A percentile compares a stretch with the other conserved stretches of the same genome.
Conservation (phyloP, 306 rosid species). For the Begonia loranthoides region DNA sequence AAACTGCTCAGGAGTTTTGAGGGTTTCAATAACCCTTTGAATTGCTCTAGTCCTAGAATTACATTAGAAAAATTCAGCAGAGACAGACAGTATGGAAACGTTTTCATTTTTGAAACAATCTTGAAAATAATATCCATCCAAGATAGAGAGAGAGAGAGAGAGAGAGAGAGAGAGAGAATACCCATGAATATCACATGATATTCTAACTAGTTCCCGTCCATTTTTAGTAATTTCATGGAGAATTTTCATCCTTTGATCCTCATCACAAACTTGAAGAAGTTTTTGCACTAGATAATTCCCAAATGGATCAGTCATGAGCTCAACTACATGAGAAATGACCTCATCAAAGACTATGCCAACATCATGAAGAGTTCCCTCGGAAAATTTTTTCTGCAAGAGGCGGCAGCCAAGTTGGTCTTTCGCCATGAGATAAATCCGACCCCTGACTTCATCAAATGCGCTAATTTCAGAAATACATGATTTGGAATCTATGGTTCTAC, state of each 20-base stretch:
- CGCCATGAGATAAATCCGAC: constrained; percentile 37
- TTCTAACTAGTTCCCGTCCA: constrained; percentile 26
- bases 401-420: constrained; percentile 55
- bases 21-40: constrained; percentile 55
- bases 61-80: constrained; percentile 7
- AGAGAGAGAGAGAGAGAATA: constrained; percentile 19
- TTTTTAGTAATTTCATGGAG: constrained; percentile 22
- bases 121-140: no score
- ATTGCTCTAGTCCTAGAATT: constrained; percentile 44
- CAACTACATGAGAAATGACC: constrained; percentile 34
- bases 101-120: no score
- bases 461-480: constrained; percentile 20
- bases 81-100: no score
- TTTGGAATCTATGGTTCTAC: constrained; percentile 16
- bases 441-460: constrained; percentile 31
- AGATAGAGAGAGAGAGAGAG: no score
- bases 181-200: constrained; percentile 58
- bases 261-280: constrained; percentile 53
- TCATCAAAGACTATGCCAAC: constrained; percentile 27
- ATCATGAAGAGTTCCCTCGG: constrained; percentile 25
- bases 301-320: constrained; percentile 51
- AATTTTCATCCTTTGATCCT: constrained; percentile 28
- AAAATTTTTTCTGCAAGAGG: constrained; percentile 37
- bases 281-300: constrained; percentile 53
- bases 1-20: constrained; percentile 30